Evolutionary conservation across 352 stramenopile genomes (phyloP), one percentile per base, ranked within the genome.

Genomic region (Aphanomyces invadans): DNA sequence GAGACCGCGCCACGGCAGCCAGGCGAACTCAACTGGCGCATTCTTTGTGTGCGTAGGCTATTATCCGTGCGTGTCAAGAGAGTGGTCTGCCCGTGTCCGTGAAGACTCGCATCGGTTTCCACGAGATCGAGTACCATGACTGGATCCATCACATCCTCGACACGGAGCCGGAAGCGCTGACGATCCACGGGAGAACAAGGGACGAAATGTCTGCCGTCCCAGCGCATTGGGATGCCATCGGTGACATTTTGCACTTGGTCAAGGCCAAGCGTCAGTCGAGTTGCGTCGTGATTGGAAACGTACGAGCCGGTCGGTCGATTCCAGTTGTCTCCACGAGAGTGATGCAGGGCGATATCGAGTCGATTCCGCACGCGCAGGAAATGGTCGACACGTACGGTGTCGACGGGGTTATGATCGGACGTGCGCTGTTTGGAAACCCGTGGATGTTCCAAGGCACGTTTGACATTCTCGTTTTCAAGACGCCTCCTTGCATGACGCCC

Each of bases 151-250:
- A 76, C 42, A 68, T 92, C n/a, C 48, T 92, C 10, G 76, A 72
- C n/a, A 87, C 76, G 0, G 79, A 89, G 29, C 76, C 78, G 3
- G 82, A 88, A 44, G 84, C 87, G 38, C 71, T 93, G 25, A 93
- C 82, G 44, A 77, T 93, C 54, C 84, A 91, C 66, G 84, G 82
- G 11, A 74, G 84, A 25, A 93, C 81, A 3, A 79, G 82, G 12
- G 78, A 89, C 60, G 84, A 93, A 48, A 91, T 93, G 82, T 93
- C 84, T 25, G 87, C 86, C 36, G 80, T 87, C 23, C 80, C 84
- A 29, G 82, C 80, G 15, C 84, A 92, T 67, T 92, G 84, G 84
- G 84, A 92, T 52, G 74, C 83, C 19, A 92, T 91, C 51, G 82
- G 84, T 4, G 78, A 93, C 7, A 68, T 91, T n/a, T 80, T 76